Base-by-base conservation (phyloP, 768 basidiomycete genomes). In the Mycena sanguinolenta region DNA sequence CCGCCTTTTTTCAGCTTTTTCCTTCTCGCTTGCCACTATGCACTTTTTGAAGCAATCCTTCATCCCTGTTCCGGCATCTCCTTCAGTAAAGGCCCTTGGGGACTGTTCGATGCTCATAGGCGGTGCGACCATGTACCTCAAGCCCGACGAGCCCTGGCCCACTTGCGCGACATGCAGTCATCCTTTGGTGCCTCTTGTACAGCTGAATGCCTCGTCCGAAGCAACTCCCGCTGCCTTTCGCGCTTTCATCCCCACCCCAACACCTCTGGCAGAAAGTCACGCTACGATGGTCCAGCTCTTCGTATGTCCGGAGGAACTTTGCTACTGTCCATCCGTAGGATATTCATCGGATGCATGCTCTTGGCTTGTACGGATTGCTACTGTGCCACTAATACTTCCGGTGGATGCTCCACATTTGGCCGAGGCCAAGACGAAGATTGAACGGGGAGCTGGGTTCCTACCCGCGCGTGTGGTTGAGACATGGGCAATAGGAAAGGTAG, bases 231-330 rank as follows among this genome's bases (percentile, higher is more conserved):
- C 23, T 5, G 54, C 58, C 8, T 55, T 73, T 32, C 39, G 14
- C 30, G 25, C 23, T 50, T 25, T 50, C 4, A 61, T 73, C 14
- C 63, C 69, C 17, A 58, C 53, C 12, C 46, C 49, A 13, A 44
- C 32, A 1, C 36, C 59, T 9, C 23, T 52, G 2, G 21, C 27
- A 36, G 25, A 25, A 27, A 30, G n/a, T 23, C 39, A 34, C 23
- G 60, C 66, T 34, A 70, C 72, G 21, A 62, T 70, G 65, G 23
- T 73, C 2, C 69, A 73, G 65, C 69, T 73, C 17, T 73, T 70
- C 28, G 69, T 70, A 17, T 73, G 72, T 36, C 60, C 68, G 8
- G 23, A 54, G 38, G 9, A 28, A 2, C 67, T 69, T 1, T 69
- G 71, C 63, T 72, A 52, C 62, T 34, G 58, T 30, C 32, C 25